Evolutionary conservation across 2,329 filamentous ascomycete species (phyloP), one percentile per base, ranked within the genome.

Genomic region (Clarireedia hainanense): DNA sequence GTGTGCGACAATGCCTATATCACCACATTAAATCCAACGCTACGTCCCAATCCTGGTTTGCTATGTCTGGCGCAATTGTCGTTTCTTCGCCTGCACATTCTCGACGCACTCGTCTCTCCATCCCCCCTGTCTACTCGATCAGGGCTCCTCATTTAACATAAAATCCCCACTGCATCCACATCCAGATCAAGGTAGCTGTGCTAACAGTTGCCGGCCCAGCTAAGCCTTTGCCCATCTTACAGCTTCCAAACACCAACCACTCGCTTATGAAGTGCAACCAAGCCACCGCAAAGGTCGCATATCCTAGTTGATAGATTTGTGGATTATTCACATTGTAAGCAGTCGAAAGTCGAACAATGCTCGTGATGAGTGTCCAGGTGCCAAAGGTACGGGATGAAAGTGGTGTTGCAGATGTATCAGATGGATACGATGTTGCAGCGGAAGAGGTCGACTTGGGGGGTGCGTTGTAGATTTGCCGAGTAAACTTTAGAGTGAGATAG

Each of bases 401-500:
- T 92, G 91, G 42, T 3, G 66, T 67, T 14, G 58, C 75, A 95
- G 85, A 96, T 30, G 70, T 95, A 95, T 20, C 89, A 84, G 50
- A 50, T 12, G 58, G 36, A 50, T 58, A 36, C 40, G 61, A 89
- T 84, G 85, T 30, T 96, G 81, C 5, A 86, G 83, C 5, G 88
- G 91, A 55, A 89, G 81, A 71, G 71, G 78, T 57, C 69, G 70
- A 61, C 74, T 64, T 50, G 72, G 84, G 64, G 86, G 5, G 43
- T n/a, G 6, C 23, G 30, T 52, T 83, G 77, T 97, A 99, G 68
- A 97, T 82, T 70, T 89, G 86, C n/a, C 85, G 83, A 6, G 91
- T 91, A 74, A 89, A 95, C 70, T 84, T 78, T 3, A 91, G 79
- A 17, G 90, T 95, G 37, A 76, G 67, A 73, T 95, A 95, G 68